A percentile compares a stretch with the other conserved stretches of the same genome.
These are phyloP conservation scores for Stramenopiles sp. DNA, from an alignment of 352 stramenopile species.

Conservation along the genomic window DNA sequence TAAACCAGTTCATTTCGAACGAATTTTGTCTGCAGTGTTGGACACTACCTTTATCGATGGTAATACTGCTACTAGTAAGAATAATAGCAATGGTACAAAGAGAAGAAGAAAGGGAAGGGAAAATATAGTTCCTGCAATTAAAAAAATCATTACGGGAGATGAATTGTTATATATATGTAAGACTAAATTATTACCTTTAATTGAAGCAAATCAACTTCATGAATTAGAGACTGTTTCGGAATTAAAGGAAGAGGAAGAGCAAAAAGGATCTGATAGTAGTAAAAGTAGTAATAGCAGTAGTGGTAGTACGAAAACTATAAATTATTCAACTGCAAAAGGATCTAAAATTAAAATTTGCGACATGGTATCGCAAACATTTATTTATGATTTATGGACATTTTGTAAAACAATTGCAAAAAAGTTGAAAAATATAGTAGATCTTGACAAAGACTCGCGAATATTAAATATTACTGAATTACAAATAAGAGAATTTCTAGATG, in stretches of 20 bases:
- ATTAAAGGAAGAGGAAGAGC: background rate
- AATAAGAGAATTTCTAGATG: slow-evolving; percentile 44
- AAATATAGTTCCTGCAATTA: background rate
- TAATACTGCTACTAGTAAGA: background rate
- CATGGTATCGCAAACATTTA: slow-evolving; percentile 6
- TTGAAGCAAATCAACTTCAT: background rate
- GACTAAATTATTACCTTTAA: background rate
- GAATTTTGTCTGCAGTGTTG: slow-evolving; percentile 65
- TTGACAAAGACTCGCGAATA: background rate
- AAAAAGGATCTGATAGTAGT: background rate
- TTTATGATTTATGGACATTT: background rate
- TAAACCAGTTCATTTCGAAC: slow-evolving; percentile 83
- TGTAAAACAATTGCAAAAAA: background rate
- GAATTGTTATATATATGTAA: background rate
- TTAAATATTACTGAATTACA: slow-evolving; percentile 24
- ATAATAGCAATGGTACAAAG: no score
- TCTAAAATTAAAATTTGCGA: background rate
- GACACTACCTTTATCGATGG: no score
- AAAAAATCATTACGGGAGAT: background rate
- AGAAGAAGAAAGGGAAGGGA: background rate
- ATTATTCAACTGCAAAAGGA: no score
- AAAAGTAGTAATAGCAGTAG: background rate
- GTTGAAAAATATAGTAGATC: background rate
- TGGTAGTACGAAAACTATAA: no score
- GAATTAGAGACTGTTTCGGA: background rate